Evolutionary conservation across 1,139 yeast genomes (phyloP).

Genomic region (Candida sp.): DNA sequence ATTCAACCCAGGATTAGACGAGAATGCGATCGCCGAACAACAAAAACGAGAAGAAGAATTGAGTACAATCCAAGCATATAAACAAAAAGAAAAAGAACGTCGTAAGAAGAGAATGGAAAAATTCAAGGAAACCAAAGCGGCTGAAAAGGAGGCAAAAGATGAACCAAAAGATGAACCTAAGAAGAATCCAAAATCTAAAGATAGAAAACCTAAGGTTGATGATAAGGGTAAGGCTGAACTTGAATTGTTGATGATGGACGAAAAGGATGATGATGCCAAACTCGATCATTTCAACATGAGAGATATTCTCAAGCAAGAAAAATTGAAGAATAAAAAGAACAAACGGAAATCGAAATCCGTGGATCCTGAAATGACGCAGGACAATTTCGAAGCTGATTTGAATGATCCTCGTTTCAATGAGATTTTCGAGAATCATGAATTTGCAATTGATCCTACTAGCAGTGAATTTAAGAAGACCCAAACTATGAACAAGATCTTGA

Average conservation of each 20-base stretch:
- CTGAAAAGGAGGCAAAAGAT: slow-evolving; percentile 35
- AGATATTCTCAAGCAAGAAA: slow-evolving; percentile 71
- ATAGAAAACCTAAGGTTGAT: slow-evolving; percentile 20
- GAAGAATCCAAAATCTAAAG: slow-evolving; percentile 22
- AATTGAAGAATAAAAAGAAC: slow-evolving; percentile 51
- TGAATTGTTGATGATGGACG: slow-evolving; percentile 73
- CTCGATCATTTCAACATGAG: slow-evolving; percentile 74
- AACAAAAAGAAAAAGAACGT: slow-evolving; percentile 90
- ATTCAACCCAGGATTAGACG: slow-evolving; percentile 77
- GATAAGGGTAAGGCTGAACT: slow-evolving; percentile 62
- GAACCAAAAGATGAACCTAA: slow-evolving; percentile 6
- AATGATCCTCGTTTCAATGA: slow-evolving; percentile 87
- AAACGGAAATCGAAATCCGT: slow-evolving; percentile 39
- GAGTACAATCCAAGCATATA: slow-evolving; percentile 76
- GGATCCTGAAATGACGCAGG: slow-evolving; percentile 43
- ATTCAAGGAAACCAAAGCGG: slow-evolving; percentile 53
- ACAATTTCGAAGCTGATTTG: slow-evolving; percentile 65
- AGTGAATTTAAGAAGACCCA: slow-evolving; percentile 86
- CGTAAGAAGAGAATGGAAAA: slow-evolving; percentile 77
- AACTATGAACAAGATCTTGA: slow-evolving; percentile 79
- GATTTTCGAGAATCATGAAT: slow-evolving; percentile 83
- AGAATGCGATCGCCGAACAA: slow-evolving; percentile 17
- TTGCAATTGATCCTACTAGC: slow-evolving; percentile 87
- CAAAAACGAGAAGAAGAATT: slow-evolving; percentile 53
- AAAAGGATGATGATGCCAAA: slow-evolving; percentile 42